Evolutionary conservation across 1,139 yeast species (phyloP).

Genomic region (Geotrichum aggregatum): DNA sequence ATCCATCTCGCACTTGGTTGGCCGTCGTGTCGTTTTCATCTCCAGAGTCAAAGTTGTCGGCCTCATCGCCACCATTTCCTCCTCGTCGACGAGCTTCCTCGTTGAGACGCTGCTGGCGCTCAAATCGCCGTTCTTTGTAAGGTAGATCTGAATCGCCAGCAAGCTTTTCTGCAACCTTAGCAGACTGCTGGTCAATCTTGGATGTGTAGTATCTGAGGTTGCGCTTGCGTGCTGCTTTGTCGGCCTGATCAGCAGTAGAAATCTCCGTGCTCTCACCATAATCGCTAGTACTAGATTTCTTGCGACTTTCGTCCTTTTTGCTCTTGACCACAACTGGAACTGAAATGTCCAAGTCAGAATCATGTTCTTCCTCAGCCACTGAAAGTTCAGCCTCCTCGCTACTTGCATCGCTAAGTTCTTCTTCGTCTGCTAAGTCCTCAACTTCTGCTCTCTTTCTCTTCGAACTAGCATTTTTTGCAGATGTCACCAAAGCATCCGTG

Average conservation of each 20-base stretch:
- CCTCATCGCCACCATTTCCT: conserved; percentile 52
- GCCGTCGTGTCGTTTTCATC: conserved; percentile 33
- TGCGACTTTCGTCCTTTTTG: conserved; percentile 21
- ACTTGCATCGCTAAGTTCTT: conserved; percentile 18
- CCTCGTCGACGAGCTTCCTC: conserved; percentile 92
- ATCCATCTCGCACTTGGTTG: conserved; percentile 40
- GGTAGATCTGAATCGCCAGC: conserved; percentile 91
- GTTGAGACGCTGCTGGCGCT: conserved; percentile 77
- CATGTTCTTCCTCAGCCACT: conserved; percentile 28
- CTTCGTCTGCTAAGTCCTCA: conserved; percentile 33
- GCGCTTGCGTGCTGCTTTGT: conserved; percentile 74
- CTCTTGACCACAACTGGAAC: conserved; percentile 41
- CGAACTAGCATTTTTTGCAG: conserved; percentile 18
- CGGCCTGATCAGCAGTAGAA: conserved; percentile 81
- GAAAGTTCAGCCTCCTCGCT: conserved; percentile 30
- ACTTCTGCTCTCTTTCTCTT: conserved; percentile 21
- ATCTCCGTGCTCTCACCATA: conserved; percentile 56
- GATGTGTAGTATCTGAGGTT: conserved; percentile 93
- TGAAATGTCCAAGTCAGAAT: conserved; percentile 46
- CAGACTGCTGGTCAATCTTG: conserved; percentile 72
- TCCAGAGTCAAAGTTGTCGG: conserved; percentile 46
- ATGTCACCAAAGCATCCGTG: conserved; percentile 18
- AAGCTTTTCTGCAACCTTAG: conserved; percentile 48
- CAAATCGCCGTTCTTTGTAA: conserved; percentile 83
- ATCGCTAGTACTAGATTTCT: conserved; percentile 40